Conservation (phyloP, 2,329 filamentous ascomycete genomes). For the Endoconidiophora polonica region DNA sequence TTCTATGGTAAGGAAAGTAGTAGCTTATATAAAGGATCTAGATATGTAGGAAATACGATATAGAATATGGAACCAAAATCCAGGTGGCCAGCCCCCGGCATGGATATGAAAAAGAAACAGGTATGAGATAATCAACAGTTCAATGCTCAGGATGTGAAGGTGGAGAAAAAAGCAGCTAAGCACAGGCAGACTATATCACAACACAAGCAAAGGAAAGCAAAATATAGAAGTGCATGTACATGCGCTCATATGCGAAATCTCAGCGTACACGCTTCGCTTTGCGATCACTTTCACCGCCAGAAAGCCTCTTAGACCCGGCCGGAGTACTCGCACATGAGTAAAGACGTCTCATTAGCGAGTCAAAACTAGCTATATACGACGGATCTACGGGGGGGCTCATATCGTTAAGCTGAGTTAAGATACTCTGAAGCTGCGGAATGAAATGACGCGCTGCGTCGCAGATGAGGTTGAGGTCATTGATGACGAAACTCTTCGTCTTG, state of each 20-base stretch:
- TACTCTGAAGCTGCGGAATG: constrained; percentile 22
- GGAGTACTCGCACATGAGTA: constrained; percentile 8
- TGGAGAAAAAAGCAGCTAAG: neutral
- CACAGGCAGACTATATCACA: neutral
- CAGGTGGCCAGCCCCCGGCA: too few species aligned
- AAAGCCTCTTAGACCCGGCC: constrained; percentile 21
- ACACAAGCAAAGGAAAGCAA: too few species aligned
- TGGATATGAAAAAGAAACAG: too few species aligned
- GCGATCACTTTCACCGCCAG: constrained; percentile 16
- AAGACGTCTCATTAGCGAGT: constrained; percentile 13
- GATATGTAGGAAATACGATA: neutral
- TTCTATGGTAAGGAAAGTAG: constrained; percentile 16
- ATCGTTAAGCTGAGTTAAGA: constrained; percentile 20
- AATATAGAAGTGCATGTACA: too few species aligned
- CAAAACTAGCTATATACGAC: constrained; percentile 23
- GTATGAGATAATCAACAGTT: too few species aligned
- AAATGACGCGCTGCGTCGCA: constrained; percentile 29
- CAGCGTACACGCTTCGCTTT: constrained; percentile 12
- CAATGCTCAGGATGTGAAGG: too few species aligned
- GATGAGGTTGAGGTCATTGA: constrained; percentile 27
- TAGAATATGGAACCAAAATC: neutral
- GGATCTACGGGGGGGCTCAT: constrained; percentile 20
- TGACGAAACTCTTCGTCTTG: constrained; percentile 26
- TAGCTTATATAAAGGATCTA: constrained; percentile 14
- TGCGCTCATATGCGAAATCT: too few species aligned